These are phyloP conservation scores for Rhodomyrtus tomentosa DNA, from an alignment of 345 rosid genomes.

Conservation along the genomic window DNA sequence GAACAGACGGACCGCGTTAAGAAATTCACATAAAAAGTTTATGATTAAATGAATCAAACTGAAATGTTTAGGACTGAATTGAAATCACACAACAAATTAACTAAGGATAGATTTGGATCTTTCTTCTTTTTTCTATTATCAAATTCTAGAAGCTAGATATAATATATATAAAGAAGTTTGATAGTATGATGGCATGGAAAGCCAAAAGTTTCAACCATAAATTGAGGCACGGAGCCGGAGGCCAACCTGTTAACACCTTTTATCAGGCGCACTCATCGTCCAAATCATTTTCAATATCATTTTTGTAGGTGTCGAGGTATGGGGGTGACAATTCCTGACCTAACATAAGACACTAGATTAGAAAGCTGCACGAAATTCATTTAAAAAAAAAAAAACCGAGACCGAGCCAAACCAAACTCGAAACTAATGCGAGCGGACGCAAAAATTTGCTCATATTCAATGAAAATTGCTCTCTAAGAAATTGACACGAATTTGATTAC, in stretches of 20 bases:
- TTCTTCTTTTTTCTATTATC: not conserved
- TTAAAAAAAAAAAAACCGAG: not conserved
- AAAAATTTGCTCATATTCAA: not conserved
- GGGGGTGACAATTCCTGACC: not conserved
- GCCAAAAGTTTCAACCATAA: not conserved
- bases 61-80: not conserved
- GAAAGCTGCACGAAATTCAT: not conserved
- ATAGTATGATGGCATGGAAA: not conserved
- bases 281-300: not conserved
- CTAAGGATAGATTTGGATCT: not conserved
- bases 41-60: not conserved
- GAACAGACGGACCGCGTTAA: accelerated
- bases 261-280: not conserved
- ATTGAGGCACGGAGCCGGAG: not conserved
- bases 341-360: not conserved
- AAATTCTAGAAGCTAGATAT: not conserved
- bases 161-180: too few species aligned
- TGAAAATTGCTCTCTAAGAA: not conserved
- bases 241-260: not conserved
- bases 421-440: not conserved
- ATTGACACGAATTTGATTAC: not conserved
- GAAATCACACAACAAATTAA: not conserved
- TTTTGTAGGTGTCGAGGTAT: not conserved
- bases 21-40: accelerated
- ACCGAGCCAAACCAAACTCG: not conserved